Percentiles rank a stretch among this genome's conserved stretches.
These are phyloP conservation scores for Endogone sp. DNA, from an alignment of 192 early-diverging fungal species.

Conservation along the genomic window DNA sequence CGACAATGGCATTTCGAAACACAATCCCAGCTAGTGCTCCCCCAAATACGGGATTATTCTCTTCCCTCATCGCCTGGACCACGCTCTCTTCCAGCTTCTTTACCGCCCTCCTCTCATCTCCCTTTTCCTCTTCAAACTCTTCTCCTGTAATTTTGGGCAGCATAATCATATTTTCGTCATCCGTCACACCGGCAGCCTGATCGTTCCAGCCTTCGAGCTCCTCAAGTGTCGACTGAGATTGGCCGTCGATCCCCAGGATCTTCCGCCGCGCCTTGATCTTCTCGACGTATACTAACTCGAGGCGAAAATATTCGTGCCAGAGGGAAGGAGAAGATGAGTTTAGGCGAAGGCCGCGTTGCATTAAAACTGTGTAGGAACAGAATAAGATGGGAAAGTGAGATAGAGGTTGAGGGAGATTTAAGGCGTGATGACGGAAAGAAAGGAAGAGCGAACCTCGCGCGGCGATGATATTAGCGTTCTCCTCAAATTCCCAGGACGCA, in stretches of 20 bases:
- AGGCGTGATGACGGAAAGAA: neutral
- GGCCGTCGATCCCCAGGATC: conserved; percentile 65
- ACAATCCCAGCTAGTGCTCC: conserved; percentile 74
- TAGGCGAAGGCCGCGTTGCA: conserved; percentile 84
- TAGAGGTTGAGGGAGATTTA: neutral
- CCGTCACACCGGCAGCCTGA: conserved; percentile 30
- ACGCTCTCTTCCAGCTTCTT: conserved; percentile 39
- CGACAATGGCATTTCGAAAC: conserved; percentile 75
- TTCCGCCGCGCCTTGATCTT: conserved; percentile 79
- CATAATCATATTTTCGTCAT: conserved; percentile 47
- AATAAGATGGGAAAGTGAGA: neutral
- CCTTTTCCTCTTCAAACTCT: conserved; percentile 39
- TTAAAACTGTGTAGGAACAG: conserved; percentile 43
- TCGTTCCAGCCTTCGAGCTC: no score
- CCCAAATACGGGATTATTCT: conserved; percentile 61
- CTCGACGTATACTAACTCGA: conserved; percentile 86
- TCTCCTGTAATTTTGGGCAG: conserved; percentile 53
- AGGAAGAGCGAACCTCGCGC: conserved; percentile 54
- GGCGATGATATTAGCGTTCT: conserved; percentile 73
- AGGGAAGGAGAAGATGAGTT: conserved; percentile 67
- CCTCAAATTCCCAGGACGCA: conserved; percentile 83
- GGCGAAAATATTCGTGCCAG: conserved; percentile 92
- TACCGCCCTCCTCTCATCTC: conserved; percentile 27
- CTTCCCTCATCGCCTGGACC: conserved; percentile 47
- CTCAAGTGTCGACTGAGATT: conserved; percentile 23